Conservation (phyloP, 805 yeast genomes). For the Debaryomyces prosopidis region DNA sequence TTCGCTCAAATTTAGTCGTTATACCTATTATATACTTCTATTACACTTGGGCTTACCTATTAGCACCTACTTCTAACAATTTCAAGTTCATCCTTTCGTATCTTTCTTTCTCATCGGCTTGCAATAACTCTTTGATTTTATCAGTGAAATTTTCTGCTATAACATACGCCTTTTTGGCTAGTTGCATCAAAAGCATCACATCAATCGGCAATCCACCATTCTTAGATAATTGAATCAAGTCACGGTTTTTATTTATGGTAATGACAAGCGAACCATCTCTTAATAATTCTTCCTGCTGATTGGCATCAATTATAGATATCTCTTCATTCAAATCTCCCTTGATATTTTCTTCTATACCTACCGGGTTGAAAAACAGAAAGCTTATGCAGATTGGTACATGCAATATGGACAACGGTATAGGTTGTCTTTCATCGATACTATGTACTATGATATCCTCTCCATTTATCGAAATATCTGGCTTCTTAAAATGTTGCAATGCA, state of each 20-base stretch:
- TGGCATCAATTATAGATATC: constrained; percentile 72
- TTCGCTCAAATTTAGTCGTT: too few species aligned
- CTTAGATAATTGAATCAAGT: constrained; percentile 84
- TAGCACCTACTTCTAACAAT: constrained; percentile 38
- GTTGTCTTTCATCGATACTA: constrained; percentile 75
- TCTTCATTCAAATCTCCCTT: constrained; percentile 65
- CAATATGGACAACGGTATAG: constrained; percentile 79
- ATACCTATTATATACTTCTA: background rate
- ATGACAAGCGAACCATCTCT: constrained; percentile 80
- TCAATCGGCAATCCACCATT: constrained; percentile 89
- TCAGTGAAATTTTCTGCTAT: constrained; percentile 67
- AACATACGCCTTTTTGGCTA: constrained; percentile 63
- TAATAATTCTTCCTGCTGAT: constrained; percentile 70
- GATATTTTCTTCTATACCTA: constrained; percentile 62
- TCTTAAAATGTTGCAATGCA: constrained; percentile 76
- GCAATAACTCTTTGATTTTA: constrained; percentile 55
- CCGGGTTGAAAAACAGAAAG: constrained; percentile 79
- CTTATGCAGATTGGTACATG: constrained; percentile 91
- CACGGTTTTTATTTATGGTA: constrained; percentile 86
- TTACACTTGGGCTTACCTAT: constrained; percentile 15
- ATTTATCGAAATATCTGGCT: constrained; percentile 69
- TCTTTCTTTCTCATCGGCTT: constrained; percentile 52
- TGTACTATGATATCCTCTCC: constrained; percentile 66
- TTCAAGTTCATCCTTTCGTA: constrained; percentile 34
- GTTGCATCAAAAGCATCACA: constrained; percentile 64